These are phyloP conservation scores for Metarhizium brunneum DNA, from an alignment of 2,329 filamentous ascomycete genomes.

Conservation along the genomic window DNA sequence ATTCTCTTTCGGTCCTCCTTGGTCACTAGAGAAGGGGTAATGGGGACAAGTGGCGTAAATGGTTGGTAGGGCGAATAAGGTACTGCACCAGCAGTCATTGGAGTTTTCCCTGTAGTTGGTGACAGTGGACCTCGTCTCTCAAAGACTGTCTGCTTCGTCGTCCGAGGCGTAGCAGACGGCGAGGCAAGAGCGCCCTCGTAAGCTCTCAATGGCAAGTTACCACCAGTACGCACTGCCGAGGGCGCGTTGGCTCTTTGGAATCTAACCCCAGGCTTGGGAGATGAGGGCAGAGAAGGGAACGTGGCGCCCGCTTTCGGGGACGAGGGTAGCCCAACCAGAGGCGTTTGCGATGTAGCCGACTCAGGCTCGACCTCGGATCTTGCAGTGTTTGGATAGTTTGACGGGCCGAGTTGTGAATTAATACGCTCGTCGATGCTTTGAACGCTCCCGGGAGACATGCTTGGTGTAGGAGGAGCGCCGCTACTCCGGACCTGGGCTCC, in stretches of 20 bases:
- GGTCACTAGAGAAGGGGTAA: constrained; percentile 67
- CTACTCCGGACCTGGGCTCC: constrained; percentile 16
- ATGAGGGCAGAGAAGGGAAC: constrained; percentile 33
- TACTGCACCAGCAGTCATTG: constrained; percentile 50
- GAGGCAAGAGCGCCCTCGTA: constrained; percentile 49
- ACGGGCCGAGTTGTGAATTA: constrained; percentile 27
- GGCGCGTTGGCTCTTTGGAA: constrained; percentile 42
- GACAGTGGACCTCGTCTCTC: constrained; percentile 46
- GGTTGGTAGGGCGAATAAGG: constrained; percentile 77
- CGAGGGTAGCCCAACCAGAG: constrained; percentile 41
- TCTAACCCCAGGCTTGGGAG: constrained; percentile 40
- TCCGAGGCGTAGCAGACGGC: constrained; percentile 35
- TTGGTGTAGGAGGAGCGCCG: constrained; percentile 18
- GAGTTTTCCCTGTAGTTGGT: constrained; percentile 50
- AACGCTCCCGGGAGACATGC: constrained; percentile 30
- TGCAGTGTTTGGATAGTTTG: constrained; percentile 23
- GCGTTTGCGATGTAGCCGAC: constrained; percentile 41
- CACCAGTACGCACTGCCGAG: constrained; percentile 46
- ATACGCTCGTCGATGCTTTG: constrained; percentile 49
- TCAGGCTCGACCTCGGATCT: constrained; percentile 36
- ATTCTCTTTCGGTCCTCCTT: constrained; percentile 61
- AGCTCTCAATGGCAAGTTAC: constrained; percentile 49
- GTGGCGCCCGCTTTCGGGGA: constrained; percentile 28
- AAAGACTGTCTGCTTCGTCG: constrained; percentile 56
- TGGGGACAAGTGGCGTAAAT: constrained; percentile 63